Base-by-base conservation (phyloP, 2,329 filamentous ascomycete species). In the Fusarium sp. region DNA sequence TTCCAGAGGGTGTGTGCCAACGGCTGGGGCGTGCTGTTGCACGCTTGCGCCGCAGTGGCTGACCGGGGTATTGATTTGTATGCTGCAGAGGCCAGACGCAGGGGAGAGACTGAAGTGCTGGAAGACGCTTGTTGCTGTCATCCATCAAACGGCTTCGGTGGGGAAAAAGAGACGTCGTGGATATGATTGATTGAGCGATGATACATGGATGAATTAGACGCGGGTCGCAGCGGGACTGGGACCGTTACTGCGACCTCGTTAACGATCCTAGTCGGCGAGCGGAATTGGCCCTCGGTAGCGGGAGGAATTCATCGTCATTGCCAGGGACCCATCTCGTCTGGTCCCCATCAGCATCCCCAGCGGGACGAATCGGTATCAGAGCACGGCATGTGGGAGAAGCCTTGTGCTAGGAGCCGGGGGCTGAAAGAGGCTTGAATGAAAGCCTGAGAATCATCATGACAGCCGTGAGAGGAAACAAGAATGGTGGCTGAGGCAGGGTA, bases 271-370 rank as follows among this genome's bases (percentile, higher is more conserved):
- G 16, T 31, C 46, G 43, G 39, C 28, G 36, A 47, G 51, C 40
- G 44, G 27, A 53, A 47, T 70, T 62, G 65, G 62, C 44, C 39
- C 47, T 70, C 67, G 59, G 67, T 70, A 61, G 47, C 67, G 63
- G 59, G 59, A 70, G 63, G 59, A 68, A 68, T 61, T 54, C 46
- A 70, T 68, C 51, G 59, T 48, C 51, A 16, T 44, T 50, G 16
- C 27, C 48, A 31, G 44, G 43, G 53, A 54, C 64, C 41, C 54
- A 66, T 62, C 55, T 53, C 37, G 57, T 34, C 37, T 34, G 6
- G 37, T 23, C 39, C 28, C 18, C n/a, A 23, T n/a, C 13, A n/a
- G 37, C 15, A 13, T n/a, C 41, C 41, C 11, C 28, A 27, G 40
- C 28, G 28, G 39, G 28, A 43, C 39, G 31, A 15, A 15, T 40